Conservation (phyloP, 1,139 yeast genomes). For the Saccharomyces hybrid region DNA sequence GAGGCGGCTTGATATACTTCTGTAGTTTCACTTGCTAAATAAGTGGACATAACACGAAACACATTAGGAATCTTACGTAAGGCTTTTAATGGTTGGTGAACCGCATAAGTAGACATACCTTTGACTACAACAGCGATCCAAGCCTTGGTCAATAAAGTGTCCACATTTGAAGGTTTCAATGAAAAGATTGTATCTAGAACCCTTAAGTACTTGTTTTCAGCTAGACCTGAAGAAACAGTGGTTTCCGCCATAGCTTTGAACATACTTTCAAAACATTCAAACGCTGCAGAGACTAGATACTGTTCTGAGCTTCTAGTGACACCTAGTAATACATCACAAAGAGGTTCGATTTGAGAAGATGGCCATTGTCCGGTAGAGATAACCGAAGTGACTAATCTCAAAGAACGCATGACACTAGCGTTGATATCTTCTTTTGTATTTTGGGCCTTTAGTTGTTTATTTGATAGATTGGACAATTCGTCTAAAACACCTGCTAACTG, state of each 20-base stretch:
- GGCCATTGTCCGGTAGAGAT: conserved; percentile 83
- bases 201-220: conserved; percentile 53
- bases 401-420: conserved; percentile 61
- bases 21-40: conserved; percentile 57
- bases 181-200: conserved; percentile 69
- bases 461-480: conserved; percentile 36
- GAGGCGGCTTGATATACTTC: conserved; percentile 74
- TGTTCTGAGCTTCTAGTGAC: conserved; percentile 81
- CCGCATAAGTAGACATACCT: conserved; percentile 64
- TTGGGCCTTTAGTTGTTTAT: conserved; percentile 31
- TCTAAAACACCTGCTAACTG: conserved; percentile 37
- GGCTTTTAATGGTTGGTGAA: conserved; percentile 51
- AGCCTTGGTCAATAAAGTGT: conserved; percentile 79
- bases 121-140: conserved; percentile 95
- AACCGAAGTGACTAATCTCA: conserved; percentile 66
- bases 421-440: conserved; percentile 43
- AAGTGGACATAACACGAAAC: conserved; percentile 50
- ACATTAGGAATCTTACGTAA: conserved; percentile 50
- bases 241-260: conserved; percentile 53
- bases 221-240: conserved; percentile 26
- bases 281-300: conserved; percentile 70
- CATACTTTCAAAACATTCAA: conserved; percentile 77
- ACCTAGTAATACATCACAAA: conserved; percentile 70
- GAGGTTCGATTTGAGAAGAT: conserved; percentile 51
- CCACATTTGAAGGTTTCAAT: conserved; percentile 74